Conservation (phyloP, 345 rosid genomes). For the Dimocarpus longan region DNA sequence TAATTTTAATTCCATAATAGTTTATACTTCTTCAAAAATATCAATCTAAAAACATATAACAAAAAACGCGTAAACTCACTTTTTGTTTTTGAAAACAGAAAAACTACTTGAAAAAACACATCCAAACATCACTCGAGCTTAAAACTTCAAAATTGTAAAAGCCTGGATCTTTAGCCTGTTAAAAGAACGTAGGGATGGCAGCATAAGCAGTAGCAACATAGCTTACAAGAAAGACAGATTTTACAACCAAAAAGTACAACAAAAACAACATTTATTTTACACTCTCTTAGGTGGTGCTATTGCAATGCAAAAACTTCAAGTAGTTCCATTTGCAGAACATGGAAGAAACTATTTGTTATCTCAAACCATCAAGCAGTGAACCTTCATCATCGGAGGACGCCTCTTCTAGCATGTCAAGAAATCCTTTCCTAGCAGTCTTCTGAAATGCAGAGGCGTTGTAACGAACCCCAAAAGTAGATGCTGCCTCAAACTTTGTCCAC, state of each 20-base stretch:
- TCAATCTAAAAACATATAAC: too few relatives aligned
- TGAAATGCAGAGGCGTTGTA: conserved; percentile 31
- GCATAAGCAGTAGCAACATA: neutral
- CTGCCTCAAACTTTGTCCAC: conserved; percentile 95
- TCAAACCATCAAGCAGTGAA: conserved; percentile 21
- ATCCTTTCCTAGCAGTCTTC: conserved; percentile 56
- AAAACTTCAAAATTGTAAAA: too few relatives aligned
- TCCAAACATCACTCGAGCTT: too few relatives aligned
- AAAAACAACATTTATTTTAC: neutral
- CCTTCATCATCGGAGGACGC: conserved; percentile 54
- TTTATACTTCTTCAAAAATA: too few relatives aligned
- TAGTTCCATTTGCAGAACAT: neutral
- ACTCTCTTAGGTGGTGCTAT: neutral
- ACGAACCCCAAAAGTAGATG: conserved; percentile 43
- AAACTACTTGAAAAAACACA: too few relatives aligned
- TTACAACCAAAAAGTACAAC: neutral
- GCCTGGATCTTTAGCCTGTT: neutral
- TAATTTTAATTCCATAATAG: too few relatives aligned
- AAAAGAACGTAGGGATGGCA: neutral
- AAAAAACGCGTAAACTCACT: too few relatives aligned
- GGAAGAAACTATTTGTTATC: conserved; percentile 17
- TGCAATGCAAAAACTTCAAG: neutral
- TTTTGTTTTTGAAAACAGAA: too few relatives aligned
- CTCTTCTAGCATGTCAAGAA: conserved; percentile 92
- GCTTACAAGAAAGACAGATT: neutral